Evolutionary conservation across 2,329 filamentous ascomycete genomes (phyloP), one percentile per base, ranked within the genome.

Genomic region (Passalora sequoiae): DNA sequence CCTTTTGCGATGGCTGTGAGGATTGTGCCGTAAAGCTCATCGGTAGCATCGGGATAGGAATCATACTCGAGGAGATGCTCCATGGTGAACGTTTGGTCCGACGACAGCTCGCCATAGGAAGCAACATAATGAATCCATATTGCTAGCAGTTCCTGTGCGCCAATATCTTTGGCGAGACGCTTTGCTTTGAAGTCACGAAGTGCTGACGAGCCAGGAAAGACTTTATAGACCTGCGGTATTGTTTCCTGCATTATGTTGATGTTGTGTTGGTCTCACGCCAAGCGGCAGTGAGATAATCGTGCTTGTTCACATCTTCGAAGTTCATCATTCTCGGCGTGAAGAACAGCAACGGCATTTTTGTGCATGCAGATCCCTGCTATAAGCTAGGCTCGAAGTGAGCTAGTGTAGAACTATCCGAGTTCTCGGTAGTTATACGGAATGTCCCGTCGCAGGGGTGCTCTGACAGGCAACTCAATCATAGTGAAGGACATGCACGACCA

Each of bases 31-130:
- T 70, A 67, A 24, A 76, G 66, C 38, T 65, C 60, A 43, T 73
- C 66, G 19, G 63, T 60, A 8, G 53, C 68, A 54, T 66, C 69
- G 55, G 65, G 78, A 65, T 66, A 66, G 27, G 72, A 75, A 37
- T 78, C 79, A 57, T 83, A 81, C 40, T 73, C 72, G 37, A 84
- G 69, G 20, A 84, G 66, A 58, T 81, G 77, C 55, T 79, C 70
- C 40, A 84, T 62, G 2, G 74, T 68, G 27, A 68, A 65, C 43
- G 72, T 66, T 53, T 80, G 70, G 24, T 69, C 63, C 7, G 67
- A 63, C 44, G 51, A 51, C 36, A 74, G 57, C 40, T 61, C 57
- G 44, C 61, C 53, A 47, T 71, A 51, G 2, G 71, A 70, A 38
- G 72, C 67, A 49, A 74, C 65, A 59, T 71, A 74, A 56, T 75